These are phyloP conservation scores for Fusarium drepaniforme DNA, from an alignment of 2,329 filamentous ascomycete genomes.

Conservation along the genomic window DNA sequence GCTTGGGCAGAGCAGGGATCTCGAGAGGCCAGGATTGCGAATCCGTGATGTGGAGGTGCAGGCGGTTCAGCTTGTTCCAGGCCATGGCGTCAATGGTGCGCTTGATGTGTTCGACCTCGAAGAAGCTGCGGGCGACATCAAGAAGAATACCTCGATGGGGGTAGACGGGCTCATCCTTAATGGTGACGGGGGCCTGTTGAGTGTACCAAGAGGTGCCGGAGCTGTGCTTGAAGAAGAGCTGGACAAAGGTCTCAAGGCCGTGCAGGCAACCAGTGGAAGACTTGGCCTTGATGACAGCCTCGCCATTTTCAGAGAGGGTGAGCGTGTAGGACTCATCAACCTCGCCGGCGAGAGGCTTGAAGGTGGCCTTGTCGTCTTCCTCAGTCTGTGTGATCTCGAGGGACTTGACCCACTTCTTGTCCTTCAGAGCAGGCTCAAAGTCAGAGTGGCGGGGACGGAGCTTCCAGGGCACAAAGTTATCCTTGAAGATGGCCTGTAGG, in stretches of 20 bases:
- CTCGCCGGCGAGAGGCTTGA: constrained; percentile 71
- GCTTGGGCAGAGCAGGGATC: constrained; percentile 77
- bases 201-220: constrained; percentile 73
- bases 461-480: constrained; percentile 83
- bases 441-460: constrained; percentile 73
- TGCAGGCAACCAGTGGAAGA: constrained; percentile 78
- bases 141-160: constrained; percentile 83
- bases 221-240: constrained; percentile 83
- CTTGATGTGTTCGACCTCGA: constrained; percentile 74
- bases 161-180: constrained; percentile 81
- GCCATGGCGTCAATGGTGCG: constrained; percentile 81
- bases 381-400: constrained; percentile 73
- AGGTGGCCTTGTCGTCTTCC: constrained; percentile 64
- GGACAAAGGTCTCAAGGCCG: constrained; percentile 81
- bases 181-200: constrained; percentile 74
- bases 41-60: constrained; percentile 87
- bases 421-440: constrained; percentile 69
- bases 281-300: constrained; percentile 72
- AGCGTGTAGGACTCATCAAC: constrained; percentile 84
- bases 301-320: constrained; percentile 67
- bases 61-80: constrained; percentile 85
- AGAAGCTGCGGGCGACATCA: constrained; percentile 81
- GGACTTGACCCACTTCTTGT: constrained; percentile 65
- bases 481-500: constrained; percentile 72
- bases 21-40: constrained; percentile 89